These are phyloP conservation scores for Grosmannia clavigera DNA, from an alignment of 2,329 filamentous ascomycete genomes.

Conservation along the genomic window DNA sequence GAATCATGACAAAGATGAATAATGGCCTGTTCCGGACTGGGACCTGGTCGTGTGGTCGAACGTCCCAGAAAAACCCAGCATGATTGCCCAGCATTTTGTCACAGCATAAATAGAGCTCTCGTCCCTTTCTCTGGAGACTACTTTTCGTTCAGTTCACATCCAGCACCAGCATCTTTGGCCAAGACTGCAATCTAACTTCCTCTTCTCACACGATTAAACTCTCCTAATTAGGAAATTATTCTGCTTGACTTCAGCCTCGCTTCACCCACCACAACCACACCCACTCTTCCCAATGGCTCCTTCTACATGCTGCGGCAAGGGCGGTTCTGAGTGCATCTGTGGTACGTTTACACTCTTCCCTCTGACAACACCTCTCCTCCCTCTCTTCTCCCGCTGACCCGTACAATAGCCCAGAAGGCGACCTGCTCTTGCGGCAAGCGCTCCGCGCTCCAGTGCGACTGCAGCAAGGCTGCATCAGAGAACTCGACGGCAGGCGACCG, in stretches of 20 bases:
- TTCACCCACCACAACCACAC: not conserved
- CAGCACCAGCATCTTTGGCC: too few species aligned
- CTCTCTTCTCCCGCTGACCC: not conserved
- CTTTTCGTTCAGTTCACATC: too few species aligned
- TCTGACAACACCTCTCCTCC: too few species aligned
- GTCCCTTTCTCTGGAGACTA: not conserved
- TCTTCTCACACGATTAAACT: not conserved
- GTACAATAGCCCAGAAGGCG: conserved; percentile 42
- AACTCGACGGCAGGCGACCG: conserved; percentile 61
- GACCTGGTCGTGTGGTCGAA: not conserved
- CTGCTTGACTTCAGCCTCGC: not conserved
- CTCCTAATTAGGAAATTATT: not conserved
- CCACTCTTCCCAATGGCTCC: conserved; percentile 12
- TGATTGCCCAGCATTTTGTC: not conserved
- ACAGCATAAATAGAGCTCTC: not conserved
- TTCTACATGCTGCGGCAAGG: conserved; percentile 45
- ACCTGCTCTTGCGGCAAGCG: conserved; percentile 86
- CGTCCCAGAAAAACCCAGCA: too few species aligned
- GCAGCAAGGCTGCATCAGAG: conserved; percentile 63
- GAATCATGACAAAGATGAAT: not conserved
- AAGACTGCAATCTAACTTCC: not conserved
- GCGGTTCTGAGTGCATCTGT: conserved; percentile 40
- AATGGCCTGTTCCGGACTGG: conserved; percentile 5
- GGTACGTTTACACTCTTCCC: conserved; percentile 28
- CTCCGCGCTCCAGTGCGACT: conserved; percentile 74